Base-by-base conservation (phyloP, 352 stramenopile genomes). In the Phytophthora crassamura region DNA sequence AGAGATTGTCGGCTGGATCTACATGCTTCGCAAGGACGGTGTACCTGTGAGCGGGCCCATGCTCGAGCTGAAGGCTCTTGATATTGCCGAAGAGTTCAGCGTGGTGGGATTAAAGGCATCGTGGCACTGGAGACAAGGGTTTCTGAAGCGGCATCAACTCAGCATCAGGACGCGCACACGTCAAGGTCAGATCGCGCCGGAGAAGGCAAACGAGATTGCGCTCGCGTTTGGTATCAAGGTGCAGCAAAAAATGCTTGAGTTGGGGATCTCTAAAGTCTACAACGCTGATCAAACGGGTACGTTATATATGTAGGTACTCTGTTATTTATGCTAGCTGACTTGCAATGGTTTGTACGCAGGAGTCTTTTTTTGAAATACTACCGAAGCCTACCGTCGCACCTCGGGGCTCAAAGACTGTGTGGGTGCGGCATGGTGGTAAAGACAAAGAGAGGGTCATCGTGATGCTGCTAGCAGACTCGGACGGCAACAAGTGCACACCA, bases 281-380 rank as follows among this genome's bases (percentile, higher is more conserved):
- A 59, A 42, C 32, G 41, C 39, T 1, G 41, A 50, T 35, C 52
- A 59, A 43, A 60, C 41, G 2, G 40, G 53, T 38, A 59, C 14
- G 34, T 14, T 28, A 54, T 30, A 25, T 25, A 25, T 25, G 22
- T 25, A 25, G 22, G 1, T 25, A 3, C 22, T 25, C 22, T 25
- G 22, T 3, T 25, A 25, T 25, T 25, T 25, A 25, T 25, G 3
- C 22, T 25, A 25, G 3, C 22, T 3, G 22, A 25, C 3, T 25
- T 25, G 22, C 22, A 25, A 1, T 25, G 22, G 22, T 3, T 25
- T 25, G 22, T 25, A 25, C 22, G 22, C 22, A 25, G 22, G 22
- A 25, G 22, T 25, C 22, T 25, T 25, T 25, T 25, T 25, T 25
- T 25, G n/a, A 25, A 25, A 25, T 25, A 25, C 22, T 25, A 3